phyloP scores from a whole-genome alignment of 495 filamentous ascomycete genomes.

The Oidiodendron maius region DNA sequence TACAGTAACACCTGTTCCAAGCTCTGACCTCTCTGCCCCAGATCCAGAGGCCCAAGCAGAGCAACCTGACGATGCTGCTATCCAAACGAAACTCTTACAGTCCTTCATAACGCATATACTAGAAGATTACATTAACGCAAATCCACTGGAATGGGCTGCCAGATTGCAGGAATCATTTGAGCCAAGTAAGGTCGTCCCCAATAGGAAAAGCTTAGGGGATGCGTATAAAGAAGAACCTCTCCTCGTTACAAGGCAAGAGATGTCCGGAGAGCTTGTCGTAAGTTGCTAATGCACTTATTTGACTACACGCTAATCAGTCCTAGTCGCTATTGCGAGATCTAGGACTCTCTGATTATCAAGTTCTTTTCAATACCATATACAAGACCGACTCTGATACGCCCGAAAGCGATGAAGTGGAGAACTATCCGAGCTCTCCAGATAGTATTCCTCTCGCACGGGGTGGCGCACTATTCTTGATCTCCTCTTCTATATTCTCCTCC shows the following conservation, averaged over 20 bases:
- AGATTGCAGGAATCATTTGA: constrained; percentile 67
- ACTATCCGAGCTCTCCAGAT: constrained; percentile 42
- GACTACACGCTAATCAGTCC: not conserved
- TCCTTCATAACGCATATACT: constrained; percentile 81
- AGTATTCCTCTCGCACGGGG: constrained; percentile 71
- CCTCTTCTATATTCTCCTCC: constrained; percentile 49
- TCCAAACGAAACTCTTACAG: constrained; percentile 69
- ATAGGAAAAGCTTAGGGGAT: constrained; percentile 50
- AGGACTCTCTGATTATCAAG: constrained; percentile 35
- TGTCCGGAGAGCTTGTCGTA: constrained; percentile 74
- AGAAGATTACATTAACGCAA: constrained; percentile 68
- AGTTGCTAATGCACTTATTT: constrained; percentile 21
- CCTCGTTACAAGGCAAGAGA: constrained; percentile 57
- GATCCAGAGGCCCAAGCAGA: constrained; percentile 73
- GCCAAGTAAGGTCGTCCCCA: constrained; percentile 52
- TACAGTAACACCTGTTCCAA: not conserved
- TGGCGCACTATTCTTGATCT: constrained; percentile 58
- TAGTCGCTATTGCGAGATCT: constrained; percentile 71
- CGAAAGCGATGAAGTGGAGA: constrained; percentile 19
- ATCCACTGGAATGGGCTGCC: constrained; percentile 67
- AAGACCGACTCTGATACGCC: constrained; percentile 29
- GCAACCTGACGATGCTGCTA: constrained; percentile 51
- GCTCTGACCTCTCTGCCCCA: constrained; percentile 46
- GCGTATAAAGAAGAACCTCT: constrained; percentile 57
- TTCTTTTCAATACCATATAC: constrained; percentile 33